phyloP scores from a whole-genome alignment of 441 rosid genomes.

The Adansonia rubrostipa region DNA sequence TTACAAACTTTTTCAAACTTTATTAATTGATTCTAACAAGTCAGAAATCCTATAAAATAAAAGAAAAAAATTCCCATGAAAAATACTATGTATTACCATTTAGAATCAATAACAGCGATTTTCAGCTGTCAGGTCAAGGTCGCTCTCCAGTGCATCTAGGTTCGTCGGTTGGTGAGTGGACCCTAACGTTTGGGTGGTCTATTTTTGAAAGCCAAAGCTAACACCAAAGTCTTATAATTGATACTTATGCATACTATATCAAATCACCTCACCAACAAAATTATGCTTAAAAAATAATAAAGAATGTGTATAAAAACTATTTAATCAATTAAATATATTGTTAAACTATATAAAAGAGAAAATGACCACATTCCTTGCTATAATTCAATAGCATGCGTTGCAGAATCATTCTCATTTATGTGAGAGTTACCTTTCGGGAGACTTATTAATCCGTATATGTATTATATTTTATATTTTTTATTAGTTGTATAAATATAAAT shows the following conservation, averaged over 20 bases:
- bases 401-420: background rate
- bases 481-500: no score
- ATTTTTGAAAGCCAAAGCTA: background rate
- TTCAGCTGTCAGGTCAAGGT: background rate
- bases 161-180: slow-evolving; percentile 18
- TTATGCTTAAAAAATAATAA: no score
- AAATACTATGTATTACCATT: no score
- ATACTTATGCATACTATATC: no score
- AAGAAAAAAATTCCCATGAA: no score
- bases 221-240: slow-evolving; percentile 6
- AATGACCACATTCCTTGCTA: background rate
- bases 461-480: no score
- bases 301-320: no score
- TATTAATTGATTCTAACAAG: no score
- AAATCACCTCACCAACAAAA: background rate
- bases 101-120: no score
- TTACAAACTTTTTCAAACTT: no score
- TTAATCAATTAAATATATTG: background rate
- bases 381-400: slow-evolving; percentile 4
- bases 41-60: no score
- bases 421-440: background rate
- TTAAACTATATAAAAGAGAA: background rate
- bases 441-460: no score
- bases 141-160: background rate
- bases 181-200: slow-evolving; percentile 2